Evolutionary conservation across 495 filamentous ascomycete genomes (phyloP).

Genomic region (Recurvomyces mirabilis): DNA sequence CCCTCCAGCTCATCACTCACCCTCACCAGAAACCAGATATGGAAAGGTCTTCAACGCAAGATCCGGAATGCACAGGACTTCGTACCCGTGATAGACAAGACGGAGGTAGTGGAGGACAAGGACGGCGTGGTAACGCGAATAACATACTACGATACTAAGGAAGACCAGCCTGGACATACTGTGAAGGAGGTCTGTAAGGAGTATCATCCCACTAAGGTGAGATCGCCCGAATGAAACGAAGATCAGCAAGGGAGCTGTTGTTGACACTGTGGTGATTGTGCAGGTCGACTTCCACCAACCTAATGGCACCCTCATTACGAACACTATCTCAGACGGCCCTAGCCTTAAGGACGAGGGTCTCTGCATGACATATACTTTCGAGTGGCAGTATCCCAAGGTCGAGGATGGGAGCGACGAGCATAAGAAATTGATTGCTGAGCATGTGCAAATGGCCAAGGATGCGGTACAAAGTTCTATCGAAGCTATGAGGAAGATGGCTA

Average conservation of each 20-base stretch:
- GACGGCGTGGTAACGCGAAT: slow-evolving; percentile 21
- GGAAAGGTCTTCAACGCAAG: slow-evolving; percentile 42
- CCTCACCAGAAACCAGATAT: slow-evolving; percentile 39
- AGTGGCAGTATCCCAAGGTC: slow-evolving; percentile 36
- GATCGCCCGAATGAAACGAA: background rate
- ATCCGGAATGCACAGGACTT: slow-evolving; percentile 41
- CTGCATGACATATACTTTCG: slow-evolving; percentile 46
- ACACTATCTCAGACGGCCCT: slow-evolving; percentile 40
- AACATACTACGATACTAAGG: slow-evolving; percentile 9
- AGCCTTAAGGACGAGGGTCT: slow-evolving; percentile 32
- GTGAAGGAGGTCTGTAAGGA: slow-evolving; percentile 18
- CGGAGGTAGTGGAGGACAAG: slow-evolving; percentile 32
- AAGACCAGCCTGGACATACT: background rate
- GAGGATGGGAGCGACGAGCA: slow-evolving; percentile 26
- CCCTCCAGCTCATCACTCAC: slow-evolving; percentile 31
- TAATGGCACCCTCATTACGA: slow-evolving; percentile 33
- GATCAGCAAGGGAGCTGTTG: background rate
- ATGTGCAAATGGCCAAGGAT: slow-evolving; percentile 18
- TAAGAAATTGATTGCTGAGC: slow-evolving; percentile 24
- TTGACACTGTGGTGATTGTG: background rate
- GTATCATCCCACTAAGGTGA: slow-evolving; percentile 24
- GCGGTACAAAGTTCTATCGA: slow-evolving; percentile 23
- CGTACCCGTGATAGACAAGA: slow-evolving; percentile 37
- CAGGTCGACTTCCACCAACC: slow-evolving; percentile 29
- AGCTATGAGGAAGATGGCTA: slow-evolving; percentile 22